Conservation (phyloP, 2,329 filamentous ascomycete genomes). For the Tolypocladium endophyticum region DNA sequence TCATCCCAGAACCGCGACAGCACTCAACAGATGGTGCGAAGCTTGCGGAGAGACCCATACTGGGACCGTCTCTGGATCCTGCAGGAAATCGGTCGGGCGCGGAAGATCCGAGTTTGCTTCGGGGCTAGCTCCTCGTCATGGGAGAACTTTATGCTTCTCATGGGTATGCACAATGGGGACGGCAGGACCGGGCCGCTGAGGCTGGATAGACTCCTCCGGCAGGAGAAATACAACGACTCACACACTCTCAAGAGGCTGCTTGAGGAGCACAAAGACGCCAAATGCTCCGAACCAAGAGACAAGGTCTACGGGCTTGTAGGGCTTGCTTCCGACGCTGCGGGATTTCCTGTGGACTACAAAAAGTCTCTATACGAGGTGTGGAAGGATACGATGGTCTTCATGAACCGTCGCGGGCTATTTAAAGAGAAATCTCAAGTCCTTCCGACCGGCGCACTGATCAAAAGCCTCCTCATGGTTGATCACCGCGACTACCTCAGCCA, state of each 20-base stretch:
- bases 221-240: not conserved
- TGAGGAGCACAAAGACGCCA: not conserved
- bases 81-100: not conserved
- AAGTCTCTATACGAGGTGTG: not conserved
- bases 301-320: not conserved
- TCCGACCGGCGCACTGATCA: not conserved
- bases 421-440: not conserved
- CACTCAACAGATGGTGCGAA: not conserved
- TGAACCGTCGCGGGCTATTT: not conserved
- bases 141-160: not conserved
- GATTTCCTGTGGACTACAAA: not conserved
- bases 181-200: not conserved
- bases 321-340: not conserved
- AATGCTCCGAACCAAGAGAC: not conserved
- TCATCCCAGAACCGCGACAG: not conserved
- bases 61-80: not conserved
- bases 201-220: not conserved
- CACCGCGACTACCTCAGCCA: not conserved
- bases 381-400: not conserved
- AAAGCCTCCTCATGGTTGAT: not conserved
- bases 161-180: not conserved
- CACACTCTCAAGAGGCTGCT: not conserved
- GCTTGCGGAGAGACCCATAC: not conserved
- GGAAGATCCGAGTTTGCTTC: not conserved
- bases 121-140: not conserved